phyloP scores from a whole-genome alignment of 192 early-diverging fungal species.

The Jimgerdemannia flammicorona region DNA sequence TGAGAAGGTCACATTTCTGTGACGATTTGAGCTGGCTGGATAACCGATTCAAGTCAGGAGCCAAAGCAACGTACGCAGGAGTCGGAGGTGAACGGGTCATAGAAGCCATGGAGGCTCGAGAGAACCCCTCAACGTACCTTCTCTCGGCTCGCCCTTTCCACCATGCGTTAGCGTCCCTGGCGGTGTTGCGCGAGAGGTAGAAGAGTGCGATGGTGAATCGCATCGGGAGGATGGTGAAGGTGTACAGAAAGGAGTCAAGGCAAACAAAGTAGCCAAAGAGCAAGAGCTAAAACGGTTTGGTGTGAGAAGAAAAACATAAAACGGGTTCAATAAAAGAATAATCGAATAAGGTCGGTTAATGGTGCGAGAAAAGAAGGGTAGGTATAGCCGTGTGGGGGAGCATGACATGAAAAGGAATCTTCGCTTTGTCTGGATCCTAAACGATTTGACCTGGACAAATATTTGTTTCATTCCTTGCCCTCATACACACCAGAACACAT shows the following conservation, averaged over 20 bases:
- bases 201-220: constrained; percentile 71
- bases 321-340: constrained; percentile 1
- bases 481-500: background rate
- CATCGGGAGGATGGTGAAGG: constrained; percentile 91
- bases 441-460: background rate
- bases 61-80: constrained; percentile 8
- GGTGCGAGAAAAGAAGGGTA: background rate
- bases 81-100: too few relatives aligned
- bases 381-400: background rate
- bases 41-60: background rate
- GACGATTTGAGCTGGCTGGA: constrained; percentile 61
- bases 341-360: background rate
- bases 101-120: too few relatives aligned
- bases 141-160: constrained; percentile 16
- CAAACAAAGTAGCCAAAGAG: constrained; percentile 89
- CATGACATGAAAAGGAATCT: background rate
- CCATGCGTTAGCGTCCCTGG: constrained; percentile 32
- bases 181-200: constrained; percentile 33
- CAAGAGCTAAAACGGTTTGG: constrained; percentile 56
- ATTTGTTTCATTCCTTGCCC: background rate
- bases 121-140: constrained; percentile 21
- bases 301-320: constrained; percentile 11
- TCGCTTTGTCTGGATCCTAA: background rate
- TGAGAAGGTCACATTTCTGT: constrained; percentile 90
- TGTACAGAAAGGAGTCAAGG: constrained; percentile 92